Evolutionary conservation across 208 protist genomes (phyloP).

Genomic region (Trichomonas tenax): DNA sequence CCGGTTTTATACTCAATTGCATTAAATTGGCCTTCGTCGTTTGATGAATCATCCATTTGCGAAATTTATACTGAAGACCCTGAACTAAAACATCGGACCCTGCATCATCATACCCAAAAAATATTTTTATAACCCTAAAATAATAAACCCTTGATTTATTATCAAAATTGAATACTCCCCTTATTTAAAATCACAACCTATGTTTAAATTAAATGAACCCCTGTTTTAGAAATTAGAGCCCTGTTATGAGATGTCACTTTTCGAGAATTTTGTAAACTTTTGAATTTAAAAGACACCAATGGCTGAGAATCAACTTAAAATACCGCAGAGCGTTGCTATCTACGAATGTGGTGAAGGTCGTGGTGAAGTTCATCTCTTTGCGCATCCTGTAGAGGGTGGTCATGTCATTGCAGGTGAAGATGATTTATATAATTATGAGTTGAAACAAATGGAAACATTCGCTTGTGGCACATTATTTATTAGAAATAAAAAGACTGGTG

Average conservation of each 20-base stretch:
- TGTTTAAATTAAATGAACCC: too few relatives aligned
- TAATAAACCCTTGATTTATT: too few relatives aligned
- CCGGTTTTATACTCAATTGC: background rate
- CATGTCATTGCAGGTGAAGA: background rate
- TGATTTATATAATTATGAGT: background rate
- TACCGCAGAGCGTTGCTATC: background rate
- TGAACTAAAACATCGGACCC: too few relatives aligned
- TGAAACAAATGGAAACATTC: background rate
- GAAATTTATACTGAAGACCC: too few relatives aligned
- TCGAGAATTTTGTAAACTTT: background rate
- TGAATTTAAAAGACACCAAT: background rate
- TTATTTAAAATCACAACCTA: too few relatives aligned
- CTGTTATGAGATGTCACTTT: background rate
- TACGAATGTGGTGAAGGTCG: background rate
- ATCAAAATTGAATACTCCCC: too few relatives aligned
- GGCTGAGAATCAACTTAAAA: background rate
- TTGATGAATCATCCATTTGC: too few relatives aligned
- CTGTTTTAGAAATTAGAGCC: too few relatives aligned
- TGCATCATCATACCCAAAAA: too few relatives aligned
- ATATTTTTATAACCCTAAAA: too few relatives aligned
- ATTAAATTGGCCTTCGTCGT: background rate
- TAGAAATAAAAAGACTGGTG: background rate
- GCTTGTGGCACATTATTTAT: background rate
- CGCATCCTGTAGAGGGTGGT: background rate
- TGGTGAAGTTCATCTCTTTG: background rate